A percentile compares a stretch with the other conserved stretches of the same genome.
Evolutionary conservation across 805 yeast species (phyloP).

Genomic region (Metschnikowia kunwiensis): DNA sequence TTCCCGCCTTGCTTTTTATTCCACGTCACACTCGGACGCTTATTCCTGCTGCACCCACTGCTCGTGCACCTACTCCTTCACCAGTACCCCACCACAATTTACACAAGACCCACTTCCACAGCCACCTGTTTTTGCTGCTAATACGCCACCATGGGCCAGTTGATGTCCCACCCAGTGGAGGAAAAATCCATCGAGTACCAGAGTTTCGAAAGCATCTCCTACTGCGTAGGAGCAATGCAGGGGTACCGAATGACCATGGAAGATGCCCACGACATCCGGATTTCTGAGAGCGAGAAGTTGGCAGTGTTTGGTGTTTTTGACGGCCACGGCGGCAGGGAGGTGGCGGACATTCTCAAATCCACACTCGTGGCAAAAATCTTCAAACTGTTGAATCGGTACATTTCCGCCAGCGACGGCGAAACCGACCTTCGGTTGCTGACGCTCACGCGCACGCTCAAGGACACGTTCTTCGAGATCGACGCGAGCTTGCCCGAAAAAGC

Average conservation of each 20-base stretch:
- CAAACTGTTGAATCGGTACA: constrained; percentile 20
- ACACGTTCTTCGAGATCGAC: constrained; percentile 39
- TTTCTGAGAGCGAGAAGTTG: constrained; percentile 40
- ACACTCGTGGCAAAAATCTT: constrained; percentile 39
- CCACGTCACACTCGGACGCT: too few relatives aligned
- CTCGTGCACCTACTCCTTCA: too few relatives aligned
- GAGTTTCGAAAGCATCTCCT: constrained; percentile 46
- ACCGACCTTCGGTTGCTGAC: constrained; percentile 12
- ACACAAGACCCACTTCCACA: too few relatives aligned
- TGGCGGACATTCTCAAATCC: constrained; percentile 53
- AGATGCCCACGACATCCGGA: constrained; percentile 62
- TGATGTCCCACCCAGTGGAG: constrained; percentile 70
- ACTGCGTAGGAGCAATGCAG: constrained; percentile 72
- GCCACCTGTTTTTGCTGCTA: too few relatives aligned
- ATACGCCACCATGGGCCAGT: constrained; percentile 61
- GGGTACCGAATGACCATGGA: constrained; percentile 75
- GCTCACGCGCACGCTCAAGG: constrained; percentile 23
- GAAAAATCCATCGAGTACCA: constrained; percentile 57
- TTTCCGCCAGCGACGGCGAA: constrained; percentile 1
- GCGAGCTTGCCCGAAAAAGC: constrained; percentile 25
- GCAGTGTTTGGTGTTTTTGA: constrained; percentile 72
- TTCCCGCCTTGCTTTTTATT: too few relatives aligned
- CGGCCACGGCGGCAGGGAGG: constrained; percentile 75
- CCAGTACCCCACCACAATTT: too few relatives aligned
- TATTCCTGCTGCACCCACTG: too few relatives aligned